Conservation (phyloP, 352 stramenopile species). For the Phytophthora vignae region DNA sequence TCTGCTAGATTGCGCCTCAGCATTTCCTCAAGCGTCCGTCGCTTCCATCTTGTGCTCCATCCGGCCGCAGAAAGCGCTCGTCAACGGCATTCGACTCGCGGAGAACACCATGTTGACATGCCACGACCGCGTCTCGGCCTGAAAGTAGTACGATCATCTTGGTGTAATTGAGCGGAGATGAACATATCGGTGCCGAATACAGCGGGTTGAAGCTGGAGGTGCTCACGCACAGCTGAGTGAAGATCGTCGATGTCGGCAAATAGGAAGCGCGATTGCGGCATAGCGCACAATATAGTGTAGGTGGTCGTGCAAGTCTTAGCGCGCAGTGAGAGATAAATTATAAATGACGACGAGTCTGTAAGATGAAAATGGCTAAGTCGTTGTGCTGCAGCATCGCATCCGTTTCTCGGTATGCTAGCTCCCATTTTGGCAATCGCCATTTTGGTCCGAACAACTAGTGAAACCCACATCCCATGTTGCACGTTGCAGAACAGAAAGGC, state of each 20-base stretch:
- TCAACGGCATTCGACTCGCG: neutral
- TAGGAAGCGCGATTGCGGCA: constrained; percentile 3
- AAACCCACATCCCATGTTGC: neutral
- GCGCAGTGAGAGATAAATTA: neutral
- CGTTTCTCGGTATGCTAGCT: neutral
- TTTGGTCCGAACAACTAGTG: no score
- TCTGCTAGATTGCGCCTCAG: constrained; percentile 1
- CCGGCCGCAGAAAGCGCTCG: constrained; percentile 6
- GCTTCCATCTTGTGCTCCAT: neutral
- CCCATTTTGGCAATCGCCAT: neutral
- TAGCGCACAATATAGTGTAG: no score
- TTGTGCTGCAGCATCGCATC: neutral
- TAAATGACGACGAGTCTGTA: neutral
- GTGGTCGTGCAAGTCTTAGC: no score
- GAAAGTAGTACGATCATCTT: constrained; percentile 1
- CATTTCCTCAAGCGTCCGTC: neutral
- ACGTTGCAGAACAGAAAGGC: neutral
- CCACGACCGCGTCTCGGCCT: constrained; percentile 1
- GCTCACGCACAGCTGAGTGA: neutral
- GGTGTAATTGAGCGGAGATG: neutral
- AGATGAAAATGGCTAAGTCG: neutral
- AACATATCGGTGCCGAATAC: constrained; percentile 1
- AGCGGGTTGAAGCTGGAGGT: constrained; percentile 2
- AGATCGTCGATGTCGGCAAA: constrained; percentile 8
- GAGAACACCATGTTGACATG: neutral